A percentile compares a stretch with the other conserved stretches of the same genome.
phyloP scores from a whole-genome alignment of 176 grass and related monocot species.

The Carex kokanica region DNA sequence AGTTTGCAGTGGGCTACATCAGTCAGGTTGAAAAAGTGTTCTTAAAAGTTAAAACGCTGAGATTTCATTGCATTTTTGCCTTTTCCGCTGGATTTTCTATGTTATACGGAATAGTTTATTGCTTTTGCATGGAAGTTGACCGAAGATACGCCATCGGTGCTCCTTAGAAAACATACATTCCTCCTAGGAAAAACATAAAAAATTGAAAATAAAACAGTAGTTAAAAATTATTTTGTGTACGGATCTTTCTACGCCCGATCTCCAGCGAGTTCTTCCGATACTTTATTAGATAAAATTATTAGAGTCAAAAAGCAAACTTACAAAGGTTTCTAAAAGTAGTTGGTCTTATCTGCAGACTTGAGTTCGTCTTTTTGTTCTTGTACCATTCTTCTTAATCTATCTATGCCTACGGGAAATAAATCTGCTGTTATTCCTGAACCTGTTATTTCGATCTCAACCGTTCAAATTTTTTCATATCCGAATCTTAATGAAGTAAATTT shows the following conservation, averaged over 20 bases:
- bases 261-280: neutral
- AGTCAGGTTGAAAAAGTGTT: neutral
- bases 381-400: neutral
- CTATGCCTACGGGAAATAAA: too few relatives aligned
- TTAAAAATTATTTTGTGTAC: neutral
- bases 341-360: neutral
- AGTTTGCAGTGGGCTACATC: neutral
- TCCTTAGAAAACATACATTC: too few relatives aligned
- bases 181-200: neutral
- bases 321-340: neutral
- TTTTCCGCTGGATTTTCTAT: too few relatives aligned
- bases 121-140: too few relatives aligned
- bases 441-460: too few relatives aligned
- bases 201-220: neutral
- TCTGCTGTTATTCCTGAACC: too few relatives aligned
- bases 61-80: neutral
- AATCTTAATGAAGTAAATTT: too few relatives aligned
- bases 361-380: neutral
- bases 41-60: neutral
- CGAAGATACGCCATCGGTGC: too few relatives aligned
- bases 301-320: neutral
- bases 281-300: neutral
- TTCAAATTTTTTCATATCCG: too few relatives aligned
- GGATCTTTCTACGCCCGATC: neutral
- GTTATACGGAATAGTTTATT: too few relatives aligned